phyloP scores from a whole-genome alignment of 192 early-diverging fungal species.

The Polychytrium aggregatum region DNA sequence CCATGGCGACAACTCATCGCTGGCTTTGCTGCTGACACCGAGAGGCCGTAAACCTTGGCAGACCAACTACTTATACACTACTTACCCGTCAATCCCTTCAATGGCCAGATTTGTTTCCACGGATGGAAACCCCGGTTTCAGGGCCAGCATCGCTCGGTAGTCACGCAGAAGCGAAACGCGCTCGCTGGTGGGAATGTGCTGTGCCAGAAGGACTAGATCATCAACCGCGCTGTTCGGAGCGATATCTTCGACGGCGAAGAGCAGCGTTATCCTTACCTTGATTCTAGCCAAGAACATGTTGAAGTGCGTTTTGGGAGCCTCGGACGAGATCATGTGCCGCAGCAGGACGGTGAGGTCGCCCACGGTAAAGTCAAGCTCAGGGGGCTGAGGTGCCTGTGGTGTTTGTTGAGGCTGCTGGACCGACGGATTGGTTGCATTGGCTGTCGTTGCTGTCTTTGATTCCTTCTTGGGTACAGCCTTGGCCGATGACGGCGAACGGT shows the following conservation, averaged over 20 bases:
- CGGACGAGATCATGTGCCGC: constrained; percentile 12
- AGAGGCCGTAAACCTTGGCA: no score
- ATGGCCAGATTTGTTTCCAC: constrained; percentile 19
- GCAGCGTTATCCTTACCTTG: constrained; percentile 12
- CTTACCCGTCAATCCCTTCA: constrained; percentile 33
- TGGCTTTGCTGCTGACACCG: not conserved
- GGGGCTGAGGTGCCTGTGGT: constrained; percentile 11
- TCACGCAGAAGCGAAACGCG: constrained; percentile 29
- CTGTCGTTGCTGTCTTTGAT: not conserved
- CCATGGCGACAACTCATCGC: not conserved
- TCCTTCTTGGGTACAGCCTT: no score
- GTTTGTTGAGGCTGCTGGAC: constrained; percentile 7
- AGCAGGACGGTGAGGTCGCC: constrained; percentile 21
- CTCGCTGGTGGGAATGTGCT: constrained; percentile 27
- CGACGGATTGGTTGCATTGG: not conserved
- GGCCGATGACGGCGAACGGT: not conserved
- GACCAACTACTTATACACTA: constrained; percentile 1
- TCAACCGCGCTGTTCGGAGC: not conserved
- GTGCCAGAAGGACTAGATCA: constrained; percentile 1
- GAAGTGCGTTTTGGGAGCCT: constrained; percentile 15
- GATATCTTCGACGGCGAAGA: not conserved
- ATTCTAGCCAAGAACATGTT: constrained; percentile 21
- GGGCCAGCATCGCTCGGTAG: constrained; percentile 17
- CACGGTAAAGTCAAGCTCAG: constrained; percentile 10
- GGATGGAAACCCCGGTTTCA: constrained; percentile 21